Percentiles rank a stretch among this genome's conserved stretches.
These are phyloP conservation scores for Trametes punicea DNA, from an alignment of 768 basidiomycete genomes.

Conservation along the genomic window DNA sequence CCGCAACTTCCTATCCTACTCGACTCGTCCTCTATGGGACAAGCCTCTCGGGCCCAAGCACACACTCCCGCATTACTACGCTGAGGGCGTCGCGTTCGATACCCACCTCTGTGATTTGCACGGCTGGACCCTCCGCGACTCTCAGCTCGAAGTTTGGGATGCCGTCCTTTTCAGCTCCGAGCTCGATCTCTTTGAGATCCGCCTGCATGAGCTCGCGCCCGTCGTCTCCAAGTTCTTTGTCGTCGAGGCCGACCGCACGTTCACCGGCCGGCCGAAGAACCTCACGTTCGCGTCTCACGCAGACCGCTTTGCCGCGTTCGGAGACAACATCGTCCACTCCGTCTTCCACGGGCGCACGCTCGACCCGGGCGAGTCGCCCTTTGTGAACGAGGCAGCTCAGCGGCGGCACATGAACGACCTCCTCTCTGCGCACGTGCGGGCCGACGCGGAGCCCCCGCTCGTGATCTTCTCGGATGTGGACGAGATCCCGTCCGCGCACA, in stretches of 20 bases:
- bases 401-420: conserved; percentile 49
- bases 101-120: conserved; percentile 48
- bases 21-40: conserved; percentile 62
- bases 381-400: conserved; percentile 47
- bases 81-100: conserved; percentile 47
- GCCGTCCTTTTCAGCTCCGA: conserved; percentile 63
- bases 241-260: conserved; percentile 56
- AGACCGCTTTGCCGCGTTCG: conserved; percentile 45
- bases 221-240: conserved; percentile 60
- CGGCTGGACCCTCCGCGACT: conserved; percentile 45
- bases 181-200: conserved; percentile 59
- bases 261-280: conserved; percentile 57
- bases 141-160: conserved; percentile 41
- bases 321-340: conserved; percentile 49
- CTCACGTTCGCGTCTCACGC: conserved; percentile 47
- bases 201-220: conserved; percentile 55
- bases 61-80: conserved; percentile 53
- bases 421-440: conserved; percentile 37
- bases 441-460: conserved; percentile 35
- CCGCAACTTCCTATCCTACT: conserved; percentile 50
- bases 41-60: conserved; percentile 43
- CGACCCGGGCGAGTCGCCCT: conserved; percentile 41
- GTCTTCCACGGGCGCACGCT: conserved; percentile 48
- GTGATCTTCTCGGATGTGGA: conserved; percentile 63
- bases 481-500: conserved; percentile 54